phyloP scores from a whole-genome alignment of 164 flowering plant species.

The Stephania japonica region DNA sequence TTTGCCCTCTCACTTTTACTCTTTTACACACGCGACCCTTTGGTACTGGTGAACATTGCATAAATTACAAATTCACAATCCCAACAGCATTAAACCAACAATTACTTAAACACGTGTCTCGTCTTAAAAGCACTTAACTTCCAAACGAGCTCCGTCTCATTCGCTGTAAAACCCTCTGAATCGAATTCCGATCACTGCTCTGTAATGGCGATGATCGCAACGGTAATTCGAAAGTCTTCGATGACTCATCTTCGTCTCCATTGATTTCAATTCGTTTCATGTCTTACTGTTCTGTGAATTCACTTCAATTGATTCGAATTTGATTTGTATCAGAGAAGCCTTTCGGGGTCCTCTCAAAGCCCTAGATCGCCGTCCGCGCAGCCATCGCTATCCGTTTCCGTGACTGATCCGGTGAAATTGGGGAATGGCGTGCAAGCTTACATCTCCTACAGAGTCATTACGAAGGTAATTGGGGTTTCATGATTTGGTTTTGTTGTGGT shows the following conservation, averaged over 20 bases:
- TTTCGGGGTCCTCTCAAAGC: conserved; percentile 62
- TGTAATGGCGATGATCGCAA: conserved; percentile 6
- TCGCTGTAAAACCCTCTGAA: too few species aligned
- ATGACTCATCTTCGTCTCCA: neutral
- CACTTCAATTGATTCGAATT: neutral
- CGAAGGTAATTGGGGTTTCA: conserved; percentile 48
- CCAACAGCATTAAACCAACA: too few species aligned
- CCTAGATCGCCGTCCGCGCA: conserved; percentile 81
- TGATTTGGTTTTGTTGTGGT: neutral
- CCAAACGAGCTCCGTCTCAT: too few species aligned
- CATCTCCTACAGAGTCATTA: conserved; percentile 91
- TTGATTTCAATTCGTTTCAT: neutral
- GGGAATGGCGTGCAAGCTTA: conserved; percentile 98
- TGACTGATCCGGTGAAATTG: conserved; percentile 92
- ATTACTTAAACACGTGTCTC: neutral
- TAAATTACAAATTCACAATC: too few species aligned
- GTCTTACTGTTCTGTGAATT: too few species aligned
- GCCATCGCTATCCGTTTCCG: conserved; percentile 75
- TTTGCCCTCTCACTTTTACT: too few species aligned
- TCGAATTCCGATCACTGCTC: too few species aligned
- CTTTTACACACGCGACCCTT: too few species aligned
- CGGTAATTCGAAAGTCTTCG: neutral
- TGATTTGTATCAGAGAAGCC: conserved; percentile 52
- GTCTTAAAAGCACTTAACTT: too few species aligned
- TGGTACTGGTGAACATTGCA: too few species aligned